phyloP scores from a whole-genome alignment of 805 yeast genomes.

The Myxozyma sirexii region DNA sequence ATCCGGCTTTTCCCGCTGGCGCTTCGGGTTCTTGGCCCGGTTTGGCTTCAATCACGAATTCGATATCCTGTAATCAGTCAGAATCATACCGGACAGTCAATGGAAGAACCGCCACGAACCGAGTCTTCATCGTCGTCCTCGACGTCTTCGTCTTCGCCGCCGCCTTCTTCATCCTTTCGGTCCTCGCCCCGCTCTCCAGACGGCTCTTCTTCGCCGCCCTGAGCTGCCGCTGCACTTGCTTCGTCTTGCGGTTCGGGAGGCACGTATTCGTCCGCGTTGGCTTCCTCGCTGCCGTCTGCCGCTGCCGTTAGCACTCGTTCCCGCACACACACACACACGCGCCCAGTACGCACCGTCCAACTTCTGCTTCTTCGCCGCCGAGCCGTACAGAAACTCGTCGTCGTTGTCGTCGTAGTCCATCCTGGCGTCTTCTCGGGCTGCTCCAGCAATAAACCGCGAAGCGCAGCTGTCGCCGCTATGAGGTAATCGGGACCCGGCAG shows the following conservation, averaged over 20 bases:
- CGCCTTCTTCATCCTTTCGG: constrained; percentile 31
- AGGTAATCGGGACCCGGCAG: not conserved
- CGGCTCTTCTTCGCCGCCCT: not conserved
- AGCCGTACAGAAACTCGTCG: constrained; percentile 67
- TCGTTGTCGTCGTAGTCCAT: constrained; percentile 55
- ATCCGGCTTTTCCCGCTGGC: constrained; percentile 36
- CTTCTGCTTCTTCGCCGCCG: constrained; percentile 42
- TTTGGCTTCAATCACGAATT: constrained; percentile 68
- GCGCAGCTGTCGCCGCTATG: too few species aligned
- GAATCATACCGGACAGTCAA: not conserved
- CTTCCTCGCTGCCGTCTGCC: constrained; percentile 37
- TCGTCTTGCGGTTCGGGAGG: constrained; percentile 44
- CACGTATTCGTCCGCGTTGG: constrained; percentile 50
- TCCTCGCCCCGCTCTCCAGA: not conserved
- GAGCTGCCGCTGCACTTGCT: constrained; percentile 9
- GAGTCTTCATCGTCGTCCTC: constrained; percentile 53
- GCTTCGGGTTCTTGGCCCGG: constrained; percentile 41
- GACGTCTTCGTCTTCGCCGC: constrained; percentile 48
- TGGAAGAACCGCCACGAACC: constrained; percentile 22
- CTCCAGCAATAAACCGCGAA: too few species aligned
- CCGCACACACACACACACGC: not conserved
- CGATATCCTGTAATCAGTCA: constrained; percentile 57
- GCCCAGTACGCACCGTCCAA: constrained; percentile 18
- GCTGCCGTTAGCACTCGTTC: not conserved
- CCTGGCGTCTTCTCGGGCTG: not conserved